These are phyloP conservation scores for Xylaria sp. DNA, from an alignment of 2,329 filamentous ascomycete genomes.

Conservation along the genomic window DNA sequence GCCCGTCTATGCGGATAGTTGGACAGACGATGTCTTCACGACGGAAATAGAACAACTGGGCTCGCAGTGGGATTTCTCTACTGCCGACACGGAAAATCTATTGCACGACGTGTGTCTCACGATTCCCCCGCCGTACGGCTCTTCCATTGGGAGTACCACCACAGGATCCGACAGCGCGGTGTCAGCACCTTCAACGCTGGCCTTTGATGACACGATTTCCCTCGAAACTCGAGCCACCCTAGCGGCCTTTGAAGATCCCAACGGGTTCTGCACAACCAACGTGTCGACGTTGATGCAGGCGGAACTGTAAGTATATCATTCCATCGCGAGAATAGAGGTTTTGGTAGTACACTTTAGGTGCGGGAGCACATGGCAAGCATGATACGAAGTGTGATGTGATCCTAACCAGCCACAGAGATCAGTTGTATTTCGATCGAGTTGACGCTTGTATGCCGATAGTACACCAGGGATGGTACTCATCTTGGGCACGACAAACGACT, in stretches of 20 bases:
- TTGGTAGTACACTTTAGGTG: neutral
- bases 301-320: conserved; percentile 10
- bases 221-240: conserved; percentile 1
- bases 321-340: neutral
- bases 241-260: conserved; percentile 7
- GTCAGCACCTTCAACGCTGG: neutral
- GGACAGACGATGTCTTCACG: conserved; percentile 12
- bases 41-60: conserved; percentile 5
- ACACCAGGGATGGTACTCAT: conserved; percentile 13
- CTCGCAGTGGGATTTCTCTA: conserved; percentile 9
- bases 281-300: conserved; percentile 16
- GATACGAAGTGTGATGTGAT: neutral
- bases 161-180: conserved; percentile 6
- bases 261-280: conserved; percentile 11
- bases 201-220: conserved; percentile 1
- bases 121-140: conserved; percentile 3
- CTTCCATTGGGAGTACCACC: conserved; percentile 2
- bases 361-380: too few relatives aligned
- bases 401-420: conserved; percentile 4
- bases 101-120: conserved; percentile 5
- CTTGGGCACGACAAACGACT: conserved; percentile 10
- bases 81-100: conserved; percentile 1
- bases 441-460: conserved; percentile 15
- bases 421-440: conserved; percentile 17
- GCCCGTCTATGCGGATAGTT: neutral